A percentile compares a stretch with the other conserved stretches of the same genome.
These are phyloP conservation scores for Selenicereus undatus DNA, from an alignment of 148 eudicot species.

Conservation along the genomic window DNA sequence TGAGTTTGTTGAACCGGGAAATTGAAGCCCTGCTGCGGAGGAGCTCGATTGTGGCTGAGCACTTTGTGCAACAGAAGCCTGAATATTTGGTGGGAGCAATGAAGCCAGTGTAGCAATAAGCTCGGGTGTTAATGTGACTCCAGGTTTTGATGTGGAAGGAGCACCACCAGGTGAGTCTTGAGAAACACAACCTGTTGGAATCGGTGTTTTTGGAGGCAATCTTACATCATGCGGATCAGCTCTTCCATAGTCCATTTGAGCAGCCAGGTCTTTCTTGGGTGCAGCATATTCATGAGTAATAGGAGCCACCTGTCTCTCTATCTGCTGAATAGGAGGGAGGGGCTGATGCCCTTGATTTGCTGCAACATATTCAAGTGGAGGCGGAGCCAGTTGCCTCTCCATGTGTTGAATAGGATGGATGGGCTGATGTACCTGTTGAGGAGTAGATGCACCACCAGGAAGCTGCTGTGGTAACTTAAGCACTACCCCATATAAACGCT, in stretches of 20 bases:
- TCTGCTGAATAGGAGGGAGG: slow-evolving; percentile 31
- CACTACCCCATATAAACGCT: slow-evolving; percentile 91
- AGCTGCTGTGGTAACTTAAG: slow-evolving; percentile 59
- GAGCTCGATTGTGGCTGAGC: slow-evolving; percentile 34
- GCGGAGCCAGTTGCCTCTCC: slow-evolving; percentile 32
- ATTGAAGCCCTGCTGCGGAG: slow-evolving; percentile 25
- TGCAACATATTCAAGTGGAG: slow-evolving; percentile 36
- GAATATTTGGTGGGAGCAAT: slow-evolving; percentile 50
- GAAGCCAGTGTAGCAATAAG: slow-evolving; percentile 81
- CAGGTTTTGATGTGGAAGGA: slow-evolving; percentile 44
- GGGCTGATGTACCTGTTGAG: slow-evolving; percentile 37
- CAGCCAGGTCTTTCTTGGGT: slow-evolving; percentile 38
- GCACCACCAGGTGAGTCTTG: slow-evolving; percentile 30
- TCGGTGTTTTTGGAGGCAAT: slow-evolving; percentile 31
- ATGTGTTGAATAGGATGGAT: slow-evolving; percentile 32
- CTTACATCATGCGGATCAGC: slow-evolving; percentile 31
- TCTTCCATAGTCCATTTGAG: slow-evolving; percentile 38
- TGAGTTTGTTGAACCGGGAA: slow-evolving; percentile 27
- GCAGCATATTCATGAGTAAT: slow-evolving; percentile 38
- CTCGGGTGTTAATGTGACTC: slow-evolving; percentile 72
- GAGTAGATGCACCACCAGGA: slow-evolving; percentile 36
- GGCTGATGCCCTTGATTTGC: slow-evolving; percentile 28
- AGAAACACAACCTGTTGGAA: slow-evolving; percentile 32
- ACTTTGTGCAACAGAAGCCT: slow-evolving; percentile 36
- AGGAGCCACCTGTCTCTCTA: slow-evolving; percentile 33